Evolutionary conservation across 2,329 filamentous ascomycete genomes (phyloP).

Genomic region (Arachnomyces sp.): DNA sequence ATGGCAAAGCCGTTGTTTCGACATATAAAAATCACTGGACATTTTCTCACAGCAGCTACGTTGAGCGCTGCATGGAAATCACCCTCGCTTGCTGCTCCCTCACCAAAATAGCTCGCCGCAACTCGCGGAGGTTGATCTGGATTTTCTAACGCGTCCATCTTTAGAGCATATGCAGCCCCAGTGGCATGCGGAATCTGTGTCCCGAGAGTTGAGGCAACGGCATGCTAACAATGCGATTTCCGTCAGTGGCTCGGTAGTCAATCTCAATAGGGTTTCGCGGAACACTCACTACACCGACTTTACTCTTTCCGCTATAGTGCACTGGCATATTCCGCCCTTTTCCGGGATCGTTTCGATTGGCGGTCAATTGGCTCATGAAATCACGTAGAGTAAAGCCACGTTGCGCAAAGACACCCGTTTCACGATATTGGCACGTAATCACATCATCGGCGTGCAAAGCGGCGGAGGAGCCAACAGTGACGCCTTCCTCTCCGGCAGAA

Average conservation of each 20-base stretch:
- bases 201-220: slow-evolving; percentile 75
- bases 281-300: slow-evolving; percentile 65
- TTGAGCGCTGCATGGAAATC: slow-evolving; percentile 90
- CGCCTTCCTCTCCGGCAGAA: slow-evolving; percentile 87
- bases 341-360: slow-evolving; percentile 73
- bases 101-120: slow-evolving; percentile 80
- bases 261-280: not conserved
- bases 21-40: slow-evolving; percentile 82
- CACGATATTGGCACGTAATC: slow-evolving; percentile 89
- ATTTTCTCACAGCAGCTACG: slow-evolving; percentile 81
- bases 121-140: slow-evolving; percentile 61
- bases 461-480: slow-evolving; percentile 80
- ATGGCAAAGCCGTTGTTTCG: slow-evolving; percentile 92
- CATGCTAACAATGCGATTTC: slow-evolving; percentile 51
- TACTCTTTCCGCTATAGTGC: slow-evolving; percentile 77
- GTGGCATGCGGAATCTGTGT: slow-evolving; percentile 86
- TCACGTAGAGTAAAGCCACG: slow-evolving; percentile 78
- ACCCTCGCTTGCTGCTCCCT: slow-evolving; percentile 82
- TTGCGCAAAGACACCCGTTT: slow-evolving; percentile 84
- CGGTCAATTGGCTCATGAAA: slow-evolving; percentile 94
- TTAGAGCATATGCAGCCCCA: slow-evolving; percentile 80
- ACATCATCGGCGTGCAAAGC: slow-evolving; percentile 76
- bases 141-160: slow-evolving; percentile 67
- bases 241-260: not conserved
- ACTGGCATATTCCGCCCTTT: slow-evolving; percentile 93